Percentiles rank a stretch among this genome's conserved stretches.
Conservation (phyloP, 805 yeast genomes). For the Jamesozyma jinghongensis region DNA sequence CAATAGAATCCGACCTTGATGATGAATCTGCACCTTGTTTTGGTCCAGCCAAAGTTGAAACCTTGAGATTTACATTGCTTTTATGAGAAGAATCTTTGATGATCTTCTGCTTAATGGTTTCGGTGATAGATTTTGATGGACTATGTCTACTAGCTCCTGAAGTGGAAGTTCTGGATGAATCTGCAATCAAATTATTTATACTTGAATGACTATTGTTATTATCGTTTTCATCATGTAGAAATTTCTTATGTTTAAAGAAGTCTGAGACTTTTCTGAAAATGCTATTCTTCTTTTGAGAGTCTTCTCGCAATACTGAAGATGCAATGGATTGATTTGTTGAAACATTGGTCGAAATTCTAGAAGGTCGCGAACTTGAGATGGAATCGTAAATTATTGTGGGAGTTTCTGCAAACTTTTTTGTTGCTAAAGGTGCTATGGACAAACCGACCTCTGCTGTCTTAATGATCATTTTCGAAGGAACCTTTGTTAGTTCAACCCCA, state of each 20-base stretch:
- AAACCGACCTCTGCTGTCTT: constrained; percentile 7
- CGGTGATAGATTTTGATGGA: not conserved
- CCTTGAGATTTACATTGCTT: not conserved
- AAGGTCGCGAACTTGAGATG: too few species aligned
- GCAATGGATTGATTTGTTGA: too few species aligned
- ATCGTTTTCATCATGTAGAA: not conserved
- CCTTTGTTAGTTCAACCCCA: constrained; percentile 6
- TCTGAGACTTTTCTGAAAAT: constrained; percentile 29
- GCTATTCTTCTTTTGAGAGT: constrained; percentile 18
- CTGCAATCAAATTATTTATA: not conserved
- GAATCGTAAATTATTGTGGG: too few species aligned
- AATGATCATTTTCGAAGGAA: constrained; percentile 9
- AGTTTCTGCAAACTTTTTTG: constrained; percentile 4
- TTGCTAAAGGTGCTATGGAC: constrained; percentile 2
- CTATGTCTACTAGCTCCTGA: not conserved
- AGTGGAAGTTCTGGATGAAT: not conserved
- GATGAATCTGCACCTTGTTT: not conserved
- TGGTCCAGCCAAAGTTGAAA: too few species aligned
- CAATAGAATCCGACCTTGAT: not conserved
- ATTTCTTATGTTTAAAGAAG: constrained; percentile 24
- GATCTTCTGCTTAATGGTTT: not conserved
- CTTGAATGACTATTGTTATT: not conserved
- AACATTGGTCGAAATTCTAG: too few species aligned
- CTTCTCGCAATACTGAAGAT: not conserved
- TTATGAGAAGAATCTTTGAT: not conserved